Base-by-base conservation (phyloP, 345 rosid genomes). In the Melaleuca quinquenervia region DNA sequence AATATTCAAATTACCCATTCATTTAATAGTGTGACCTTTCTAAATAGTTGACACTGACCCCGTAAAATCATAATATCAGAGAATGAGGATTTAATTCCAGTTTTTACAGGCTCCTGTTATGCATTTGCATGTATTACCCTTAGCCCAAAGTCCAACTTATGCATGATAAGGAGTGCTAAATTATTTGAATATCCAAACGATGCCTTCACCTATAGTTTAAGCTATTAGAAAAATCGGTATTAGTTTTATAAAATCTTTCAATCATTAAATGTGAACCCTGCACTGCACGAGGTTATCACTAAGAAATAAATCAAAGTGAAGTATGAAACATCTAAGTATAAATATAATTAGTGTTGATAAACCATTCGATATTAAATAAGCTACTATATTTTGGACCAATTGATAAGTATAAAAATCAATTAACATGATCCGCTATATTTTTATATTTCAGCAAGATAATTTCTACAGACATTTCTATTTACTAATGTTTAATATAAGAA, bases 161-260 rank as follows among this genome's bases (percentile, higher is more conserved):
- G 7, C 0, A 5, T 60, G 10, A 60, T 3, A 8, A 41, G 10
- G 45, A 64, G 45, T 16, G 7, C 36, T 41, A 8, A 0, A 2
- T 1, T 64, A 64, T 16, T 32, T 64, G 16, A 64, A 16, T 32
- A 8, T 64, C 78, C 1, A 70, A 18, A 32, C 8, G 0, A 8
- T 0, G 11, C 32, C 8, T 70, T 70, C 48, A 70, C 32, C 3
- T 70, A 32, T 18, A 32, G 0, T 3, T 70, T 70, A 70, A 70
- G 20, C 1, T 1, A 21, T 14, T 13, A 58, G 32, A 16, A 18
- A 0, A 7, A 1, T 1, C 1, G 1, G 0, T 20, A 29, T 14
- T 3, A 0, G 8, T 32, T 10, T 70, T 70, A 32, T 3, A 8
- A 32, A 64, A 64, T 36, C 21, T 64, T 64, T 64, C 44, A 64